These are phyloP conservation scores for Samsoniella hepiali DNA, from an alignment of 2,329 filamentous ascomycete genomes.

Conservation along the genomic window DNA sequence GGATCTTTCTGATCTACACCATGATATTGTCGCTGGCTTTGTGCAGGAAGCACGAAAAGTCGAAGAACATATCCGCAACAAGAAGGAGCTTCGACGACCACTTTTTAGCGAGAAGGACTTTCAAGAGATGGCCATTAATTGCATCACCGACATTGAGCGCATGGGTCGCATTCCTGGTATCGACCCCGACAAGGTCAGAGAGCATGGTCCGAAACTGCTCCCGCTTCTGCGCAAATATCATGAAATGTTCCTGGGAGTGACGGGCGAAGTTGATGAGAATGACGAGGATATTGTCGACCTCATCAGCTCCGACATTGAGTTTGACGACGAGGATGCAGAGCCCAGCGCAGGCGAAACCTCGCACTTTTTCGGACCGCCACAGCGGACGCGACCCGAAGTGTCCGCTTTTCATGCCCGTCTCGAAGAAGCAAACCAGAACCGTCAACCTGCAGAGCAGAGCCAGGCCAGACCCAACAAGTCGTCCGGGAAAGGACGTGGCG, in stretches of 20 bases:
- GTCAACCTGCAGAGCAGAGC: slow-evolving; percentile 17
- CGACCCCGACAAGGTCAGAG: slow-evolving; percentile 57
- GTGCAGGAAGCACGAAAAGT: slow-evolving; percentile 57
- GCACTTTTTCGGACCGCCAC: slow-evolving; percentile 42
- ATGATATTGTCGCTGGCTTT: slow-evolving; percentile 62
- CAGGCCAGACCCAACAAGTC: slow-evolving; percentile 26
- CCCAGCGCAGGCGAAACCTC: slow-evolving; percentile 33
- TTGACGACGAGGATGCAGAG: slow-evolving; percentile 37
- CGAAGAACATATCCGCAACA: slow-evolving; percentile 60
- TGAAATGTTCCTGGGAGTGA: slow-evolving; percentile 48
- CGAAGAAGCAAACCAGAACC: slow-evolving; percentile 28
- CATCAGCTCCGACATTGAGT: slow-evolving; percentile 44
- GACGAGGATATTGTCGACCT: slow-evolving; percentile 51
- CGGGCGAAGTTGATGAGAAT: slow-evolving; percentile 31
- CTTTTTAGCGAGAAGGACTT: slow-evolving; percentile 69
- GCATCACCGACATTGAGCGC: slow-evolving; percentile 58
- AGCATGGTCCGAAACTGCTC: slow-evolving; percentile 60
- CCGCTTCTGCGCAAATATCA: slow-evolving; percentile 52
- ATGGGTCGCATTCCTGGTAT: slow-evolving; percentile 65
- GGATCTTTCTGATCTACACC: slow-evolving; percentile 57
- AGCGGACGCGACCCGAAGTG: slow-evolving; percentile 28
- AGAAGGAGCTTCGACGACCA: slow-evolving; percentile 52
- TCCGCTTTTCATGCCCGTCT: slow-evolving; percentile 35
- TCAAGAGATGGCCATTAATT: slow-evolving; percentile 68
- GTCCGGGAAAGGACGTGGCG: slow-evolving; percentile 26